These are phyloP conservation scores for Plasmodium coatneyi DNA, from an alignment of 169 alveolate species.

Conservation along the genomic window DNA sequence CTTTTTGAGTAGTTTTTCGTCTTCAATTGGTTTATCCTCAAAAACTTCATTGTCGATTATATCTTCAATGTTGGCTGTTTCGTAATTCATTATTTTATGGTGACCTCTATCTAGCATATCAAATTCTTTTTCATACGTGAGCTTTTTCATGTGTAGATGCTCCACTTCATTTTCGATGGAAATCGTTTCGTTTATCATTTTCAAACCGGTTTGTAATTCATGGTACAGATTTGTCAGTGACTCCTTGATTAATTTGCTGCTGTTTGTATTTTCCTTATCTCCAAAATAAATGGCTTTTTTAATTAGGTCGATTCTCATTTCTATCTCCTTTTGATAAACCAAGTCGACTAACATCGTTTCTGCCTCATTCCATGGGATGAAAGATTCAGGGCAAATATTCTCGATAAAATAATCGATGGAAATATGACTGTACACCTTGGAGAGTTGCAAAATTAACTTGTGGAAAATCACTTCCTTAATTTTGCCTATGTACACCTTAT, in stretches of 20 bases:
- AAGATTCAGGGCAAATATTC: conserved; percentile 88
- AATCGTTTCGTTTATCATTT: conserved; percentile 65
- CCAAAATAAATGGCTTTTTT: conserved; percentile 76
- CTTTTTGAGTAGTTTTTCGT: conserved; percentile 55
- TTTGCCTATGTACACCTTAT: conserved; percentile 80
- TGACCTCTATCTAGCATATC: conserved; percentile 54
- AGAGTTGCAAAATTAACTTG: conserved; percentile 85
- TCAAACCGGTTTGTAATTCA: conserved; percentile 49
- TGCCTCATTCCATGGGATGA: conserved; percentile 90
- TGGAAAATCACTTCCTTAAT: conserved; percentile 89
- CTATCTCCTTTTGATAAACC: conserved; percentile 81
- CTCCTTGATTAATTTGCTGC: conserved; percentile 37
- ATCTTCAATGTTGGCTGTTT: conserved; percentile 48
- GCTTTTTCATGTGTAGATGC: conserved; percentile 9
- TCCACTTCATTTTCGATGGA: conserved; percentile 66
- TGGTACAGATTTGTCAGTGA: conserved; percentile 44
- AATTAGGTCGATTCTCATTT: conserved; percentile 82
- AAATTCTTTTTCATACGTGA: conserved; percentile 72
- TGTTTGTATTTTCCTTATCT: conserved; percentile 51
- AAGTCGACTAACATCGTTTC: conserved; percentile 86
- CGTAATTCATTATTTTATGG: conserved; percentile 22
- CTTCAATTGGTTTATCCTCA: conserved; percentile 74
- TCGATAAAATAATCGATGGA: conserved; percentile 88
- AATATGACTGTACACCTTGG: conserved; percentile 88
- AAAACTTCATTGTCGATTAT: conserved; percentile 51